Evolutionary conservation across 768 basidiomycete species (phyloP), one percentile per base, ranked within the genome.

Genomic region (Lentinula aciculospora): DNA sequence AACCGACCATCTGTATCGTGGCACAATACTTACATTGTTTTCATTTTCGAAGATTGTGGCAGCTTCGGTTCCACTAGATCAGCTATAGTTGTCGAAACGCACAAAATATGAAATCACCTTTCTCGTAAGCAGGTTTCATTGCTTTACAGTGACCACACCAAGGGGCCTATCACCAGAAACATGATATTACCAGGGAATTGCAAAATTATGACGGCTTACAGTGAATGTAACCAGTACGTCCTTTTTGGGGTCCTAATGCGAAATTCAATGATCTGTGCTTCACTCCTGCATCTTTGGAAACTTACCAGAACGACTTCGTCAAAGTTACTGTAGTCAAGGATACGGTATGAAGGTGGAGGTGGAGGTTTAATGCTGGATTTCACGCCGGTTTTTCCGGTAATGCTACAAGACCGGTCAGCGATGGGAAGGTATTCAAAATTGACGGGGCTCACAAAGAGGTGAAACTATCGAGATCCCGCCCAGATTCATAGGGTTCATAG

Each of bases 81-180:
- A 48, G 17, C 28, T 27, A 25, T 23, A 37, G 57, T 29, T n/a
- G 34, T 28, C 29, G n/a, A 45, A 25, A 49, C 9, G 32, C 54
- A 34, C 1, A 34, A 36, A 15, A 12, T 23, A 25, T 44, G 9
- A 25, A 57, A 59, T 7, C 42, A 87, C 86, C 85, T 69, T 89
- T 80, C 69, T 95, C 94, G 66, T 89, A 94, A 31, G 79, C 77
- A 19, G 94, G 94, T 71, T 95, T 95, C 71, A 97, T 69, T 62
- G 60, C 80, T 76, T 98, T 98, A 82, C 96, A 98, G 77, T 98
- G 94, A 29, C 94, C 93, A 63, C 95, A 95, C 92, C 91, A 88
- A 37, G 84, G 83, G 25, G 89, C 81, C 81, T 82, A 61, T 6
- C 7, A 47, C 46, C 25, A 54, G 48, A 63, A 56, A 32, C 21